Percentiles rank a stretch among this genome's conserved stretches.
Evolutionary conservation across 805 yeast genomes (phyloP).

Genomic region (Candida sanyiensis): DNA sequence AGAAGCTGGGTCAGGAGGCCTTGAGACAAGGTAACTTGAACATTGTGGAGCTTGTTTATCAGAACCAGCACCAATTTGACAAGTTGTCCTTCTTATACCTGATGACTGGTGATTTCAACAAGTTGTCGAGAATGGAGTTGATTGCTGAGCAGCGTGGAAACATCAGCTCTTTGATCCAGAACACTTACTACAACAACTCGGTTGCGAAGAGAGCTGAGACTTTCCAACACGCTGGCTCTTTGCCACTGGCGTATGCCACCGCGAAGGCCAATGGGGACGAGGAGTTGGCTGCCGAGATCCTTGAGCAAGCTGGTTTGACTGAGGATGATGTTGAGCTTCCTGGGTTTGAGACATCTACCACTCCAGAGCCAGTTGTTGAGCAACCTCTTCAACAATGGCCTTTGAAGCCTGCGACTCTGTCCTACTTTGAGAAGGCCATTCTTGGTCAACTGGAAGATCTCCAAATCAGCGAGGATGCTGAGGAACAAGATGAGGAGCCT

Average conservation of each 20-base stretch:
- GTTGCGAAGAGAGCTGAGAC: constrained; percentile 69
- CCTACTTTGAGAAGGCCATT: constrained; percentile 82
- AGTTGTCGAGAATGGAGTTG: constrained; percentile 76
- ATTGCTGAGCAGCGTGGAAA: constrained; percentile 90
- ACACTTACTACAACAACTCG: constrained; percentile 71
- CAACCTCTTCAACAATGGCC: constrained; percentile 68
- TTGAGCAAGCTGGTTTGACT: constrained; percentile 62
- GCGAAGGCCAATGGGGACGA: constrained; percentile 83
- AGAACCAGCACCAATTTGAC: constrained; percentile 80
- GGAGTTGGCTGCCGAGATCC: constrained; percentile 65
- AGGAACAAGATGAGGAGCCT: constrained; percentile 19
- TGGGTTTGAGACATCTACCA: constrained; percentile 36
- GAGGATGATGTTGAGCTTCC: constrained; percentile 64
- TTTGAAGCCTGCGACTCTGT: constrained; percentile 58
- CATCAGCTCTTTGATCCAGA: constrained; percentile 71
- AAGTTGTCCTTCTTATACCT: constrained; percentile 85
- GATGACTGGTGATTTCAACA: constrained; percentile 70
- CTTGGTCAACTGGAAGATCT: constrained; percentile 70
- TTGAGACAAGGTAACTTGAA: constrained; percentile 82
- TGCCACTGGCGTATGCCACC: constrained; percentile 86
- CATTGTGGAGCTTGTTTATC: constrained; percentile 74
- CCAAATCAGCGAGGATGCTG: constrained; percentile 41
- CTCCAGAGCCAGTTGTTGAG: constrained; percentile 45
- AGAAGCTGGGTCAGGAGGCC: constrained; percentile 78
- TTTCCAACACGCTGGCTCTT: constrained; percentile 71